Evolutionary conservation across 2,329 filamentous ascomycete genomes (phyloP).

Genomic region (Venturia asperata): DNA sequence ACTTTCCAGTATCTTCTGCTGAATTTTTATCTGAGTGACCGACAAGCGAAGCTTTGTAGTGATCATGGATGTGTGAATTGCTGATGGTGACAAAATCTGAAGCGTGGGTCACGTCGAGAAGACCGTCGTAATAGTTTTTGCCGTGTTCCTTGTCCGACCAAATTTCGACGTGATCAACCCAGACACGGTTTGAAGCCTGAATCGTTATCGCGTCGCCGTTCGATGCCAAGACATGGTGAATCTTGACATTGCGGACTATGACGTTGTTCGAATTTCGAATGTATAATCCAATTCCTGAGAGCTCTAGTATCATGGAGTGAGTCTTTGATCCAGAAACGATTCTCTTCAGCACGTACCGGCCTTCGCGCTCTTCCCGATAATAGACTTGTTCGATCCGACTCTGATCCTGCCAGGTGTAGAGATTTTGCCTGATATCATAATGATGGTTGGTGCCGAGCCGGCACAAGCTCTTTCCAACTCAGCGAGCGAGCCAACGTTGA

Average conservation of each 20-base stretch:
- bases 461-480: constrained; percentile 40
- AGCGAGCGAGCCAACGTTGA: constrained; percentile 30
- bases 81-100: constrained; percentile 55
- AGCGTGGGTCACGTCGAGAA: constrained; percentile 58
- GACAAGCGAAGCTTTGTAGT: constrained; percentile 56
- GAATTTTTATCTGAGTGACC: constrained; percentile 55
- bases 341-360: not conserved
- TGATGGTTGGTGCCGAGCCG: constrained; percentile 39
- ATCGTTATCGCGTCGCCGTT: constrained; percentile 48
- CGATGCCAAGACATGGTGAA: constrained; percentile 40
- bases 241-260: constrained; percentile 51
- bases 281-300: constrained; percentile 43
- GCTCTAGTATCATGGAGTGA: constrained; percentile 24
- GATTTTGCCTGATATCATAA: constrained; percentile 42
- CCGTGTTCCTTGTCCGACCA: constrained; percentile 22
- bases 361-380: constrained; percentile 42
- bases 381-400: constrained; percentile 44
- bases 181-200: constrained; percentile 45
- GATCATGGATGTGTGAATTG: constrained; percentile 48
- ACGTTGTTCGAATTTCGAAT: constrained; percentile 47
- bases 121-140: constrained; percentile 65
- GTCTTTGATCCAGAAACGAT: not conserved
- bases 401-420: constrained; percentile 38
- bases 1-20: constrained; percentile 53
- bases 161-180: constrained; percentile 59